These are phyloP conservation scores for Fusarium subglutinans DNA, from an alignment of 2,329 filamentous ascomycete species.

Conservation along the genomic window DNA sequence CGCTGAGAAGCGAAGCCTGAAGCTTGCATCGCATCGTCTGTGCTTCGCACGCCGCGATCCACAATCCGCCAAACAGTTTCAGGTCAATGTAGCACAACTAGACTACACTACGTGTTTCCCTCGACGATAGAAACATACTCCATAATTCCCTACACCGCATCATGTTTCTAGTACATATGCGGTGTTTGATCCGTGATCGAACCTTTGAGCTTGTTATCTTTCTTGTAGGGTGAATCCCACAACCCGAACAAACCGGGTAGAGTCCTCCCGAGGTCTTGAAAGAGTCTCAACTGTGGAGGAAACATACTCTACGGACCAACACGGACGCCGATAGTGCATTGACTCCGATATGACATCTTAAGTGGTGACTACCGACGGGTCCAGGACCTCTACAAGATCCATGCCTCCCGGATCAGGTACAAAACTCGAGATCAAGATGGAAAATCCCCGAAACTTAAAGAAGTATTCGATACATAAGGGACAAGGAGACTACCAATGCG, in stretches of 20 bases:
- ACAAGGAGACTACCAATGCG: neutral
- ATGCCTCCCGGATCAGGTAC: neutral
- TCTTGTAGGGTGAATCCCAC: neutral
- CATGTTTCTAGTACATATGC: slow-evolving; percentile 8
- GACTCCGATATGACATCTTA: neutral
- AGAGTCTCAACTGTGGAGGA: neutral
- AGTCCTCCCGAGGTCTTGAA: neutral
- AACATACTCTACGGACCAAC: neutral
- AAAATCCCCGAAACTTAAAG: neutral
- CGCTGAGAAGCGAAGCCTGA: slow-evolving; percentile 29
- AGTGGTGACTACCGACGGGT: neutral
- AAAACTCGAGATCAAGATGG: neutral
- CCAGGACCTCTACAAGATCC: neutral
- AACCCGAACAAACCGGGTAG: neutral
- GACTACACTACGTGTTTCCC: neutral
- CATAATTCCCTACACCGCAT: slow-evolving; percentile 19
- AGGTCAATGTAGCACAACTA: slow-evolving; percentile 28
- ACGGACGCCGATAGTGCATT: neutral
- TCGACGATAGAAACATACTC: slow-evolving; percentile 17
- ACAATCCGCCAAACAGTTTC: slow-evolving; percentile 33
- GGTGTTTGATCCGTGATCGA: neutral
- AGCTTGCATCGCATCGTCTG: slow-evolving; percentile 26
- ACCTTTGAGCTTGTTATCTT: neutral
- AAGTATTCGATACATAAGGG: neutral
- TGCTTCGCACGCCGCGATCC: slow-evolving; percentile 28